Evolutionary conservation across 2,329 filamentous ascomycete species (phyloP), one percentile per base, ranked within the genome.

Genomic region (Talaromyces islandicus): DNA sequence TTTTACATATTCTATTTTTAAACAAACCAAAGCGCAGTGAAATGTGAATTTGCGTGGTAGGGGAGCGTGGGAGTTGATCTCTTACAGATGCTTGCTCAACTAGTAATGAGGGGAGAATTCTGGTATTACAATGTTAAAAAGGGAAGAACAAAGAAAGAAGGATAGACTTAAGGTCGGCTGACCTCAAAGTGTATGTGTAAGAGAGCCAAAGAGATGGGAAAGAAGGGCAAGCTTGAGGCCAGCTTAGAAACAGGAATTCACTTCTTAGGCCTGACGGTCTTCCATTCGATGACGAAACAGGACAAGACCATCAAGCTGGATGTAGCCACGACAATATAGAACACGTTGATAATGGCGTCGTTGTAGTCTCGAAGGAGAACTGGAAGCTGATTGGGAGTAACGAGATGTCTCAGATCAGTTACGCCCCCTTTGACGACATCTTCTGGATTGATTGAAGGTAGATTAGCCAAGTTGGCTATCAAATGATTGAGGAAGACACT

Each of bases 401-500:
- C 29, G 4, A 56, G 17, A n/a, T 24, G 14, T 17, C 54, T 35
- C 24, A 56, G 19, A 6, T 56, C 35, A 27, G 54, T 56, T 14
- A 43, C 54, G 17, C 54, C 54, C 24, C 30, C 35, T 24, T 38
- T 27, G 35, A 56, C n/a, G 30, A 56, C 35, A 38, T 38, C 9
- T 56, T 56, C 30, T 6, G 54, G 54, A n/a, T 56, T 46, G 30
- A 56, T 19, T 14, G 29, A 43, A 46, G 54, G 24, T n/a, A 43
- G 32, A 35, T 46, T 35, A 29, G 53, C 14, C 48, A 52, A 52
- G 48, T 52, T 27, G 48, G 48, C 48, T 52, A 52, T 27, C n/a
- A 52, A 52, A 63, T 51, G 6, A 55, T 74, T 75, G 29, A 68
- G 67, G 62, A 77, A 75, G 6, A 77, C 63, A 9, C 72, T 76